Evolutionary conservation across 2,329 filamentous ascomycete species (phyloP).

Genomic region (Cercospora sesami): DNA sequence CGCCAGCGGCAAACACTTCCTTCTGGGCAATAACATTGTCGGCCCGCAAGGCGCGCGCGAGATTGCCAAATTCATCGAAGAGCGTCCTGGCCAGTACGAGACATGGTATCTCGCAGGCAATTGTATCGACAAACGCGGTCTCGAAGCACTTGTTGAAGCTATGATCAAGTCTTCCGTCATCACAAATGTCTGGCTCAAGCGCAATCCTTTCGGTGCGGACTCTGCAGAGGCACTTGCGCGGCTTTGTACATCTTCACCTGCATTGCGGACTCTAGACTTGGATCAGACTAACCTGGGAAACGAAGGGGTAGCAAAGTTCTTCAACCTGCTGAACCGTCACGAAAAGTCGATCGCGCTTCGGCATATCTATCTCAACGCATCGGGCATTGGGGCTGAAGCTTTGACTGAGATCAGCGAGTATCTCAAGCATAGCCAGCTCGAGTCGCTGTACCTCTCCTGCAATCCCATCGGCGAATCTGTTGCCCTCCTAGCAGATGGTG

Average conservation of each 20-base stretch:
- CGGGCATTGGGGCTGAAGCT: constrained; percentile 33
- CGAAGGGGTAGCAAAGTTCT: constrained; percentile 48
- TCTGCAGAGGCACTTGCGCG: constrained; percentile 47
- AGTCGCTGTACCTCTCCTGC: constrained; percentile 38
- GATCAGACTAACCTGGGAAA: constrained; percentile 56
- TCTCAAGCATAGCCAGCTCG: constrained; percentile 25
- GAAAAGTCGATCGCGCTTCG: constrained; percentile 29
- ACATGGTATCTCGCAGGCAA: constrained; percentile 60
- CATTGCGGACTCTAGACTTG: constrained; percentile 54
- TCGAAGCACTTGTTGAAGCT: constrained; percentile 48
- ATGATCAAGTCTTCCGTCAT: constrained; percentile 48
- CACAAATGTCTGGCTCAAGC: constrained; percentile 57
- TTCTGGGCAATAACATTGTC: constrained; percentile 58
- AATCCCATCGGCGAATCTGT: constrained; percentile 38
- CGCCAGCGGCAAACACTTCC: constrained; percentile 52
- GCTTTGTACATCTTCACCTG: constrained; percentile 47
- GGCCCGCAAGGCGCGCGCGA: constrained; percentile 51
- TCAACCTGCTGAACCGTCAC: constrained; percentile 37
- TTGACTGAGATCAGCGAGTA: constrained; percentile 35
- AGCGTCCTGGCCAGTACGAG: constrained; percentile 51
- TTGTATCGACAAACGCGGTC: constrained; percentile 50
- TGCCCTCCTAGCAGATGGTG: constrained; percentile 30
- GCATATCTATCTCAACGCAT: constrained; percentile 40
- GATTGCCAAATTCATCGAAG: constrained; percentile 50
- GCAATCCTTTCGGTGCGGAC: constrained; percentile 51